Percentiles rank a stretch among this genome's conserved stretches.
phyloP scores from a whole-genome alignment of 495 filamentous ascomycete genomes.

The Aspergillus panamensis region DNA sequence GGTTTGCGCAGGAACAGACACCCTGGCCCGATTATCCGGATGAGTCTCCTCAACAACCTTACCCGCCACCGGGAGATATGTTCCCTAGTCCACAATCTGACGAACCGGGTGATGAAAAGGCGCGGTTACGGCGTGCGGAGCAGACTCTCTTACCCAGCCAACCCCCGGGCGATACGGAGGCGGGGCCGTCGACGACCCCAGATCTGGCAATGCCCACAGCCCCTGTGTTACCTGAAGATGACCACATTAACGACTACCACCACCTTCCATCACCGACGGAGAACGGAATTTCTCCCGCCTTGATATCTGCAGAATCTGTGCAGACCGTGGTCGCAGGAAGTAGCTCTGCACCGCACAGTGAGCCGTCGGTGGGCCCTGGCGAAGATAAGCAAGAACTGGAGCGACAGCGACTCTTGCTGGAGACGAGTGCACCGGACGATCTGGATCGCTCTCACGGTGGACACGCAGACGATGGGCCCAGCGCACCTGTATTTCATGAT shows the following conservation, averaged over 20 bases:
- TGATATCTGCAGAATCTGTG: constrained; percentile 41
- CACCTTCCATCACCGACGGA: constrained; percentile 30
- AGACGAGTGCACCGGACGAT: constrained; percentile 63
- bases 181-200: constrained; percentile 40
- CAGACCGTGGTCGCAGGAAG: constrained; percentile 35
- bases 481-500: constrained; percentile 64
- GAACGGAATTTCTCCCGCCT: constrained; percentile 30
- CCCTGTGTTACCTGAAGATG: constrained; percentile 41
- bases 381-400: constrained; percentile 89
- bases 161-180: constrained; percentile 50
- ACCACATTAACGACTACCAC: constrained; percentile 37
- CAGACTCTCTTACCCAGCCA: constrained; percentile 66
- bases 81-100: constrained; percentile 56
- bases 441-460: constrained; percentile 44
- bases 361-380: constrained; percentile 17
- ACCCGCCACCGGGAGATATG: constrained; percentile 28
- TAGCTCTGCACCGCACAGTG: constrained; percentile 15
- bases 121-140: constrained; percentile 63
- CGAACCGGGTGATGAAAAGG: constrained; percentile 62
- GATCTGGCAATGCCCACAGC: constrained; percentile 30
- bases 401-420: constrained; percentile 64
- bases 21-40: constrained; percentile 34
- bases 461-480: constrained; percentile 46
- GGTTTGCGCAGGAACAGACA: constrained; percentile 28
- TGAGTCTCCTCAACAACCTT: constrained; percentile 24